These are phyloP conservation scores for Scedosporium apiospermum DNA, from an alignment of 2,329 filamentous ascomycete genomes.

Conservation along the genomic window DNA sequence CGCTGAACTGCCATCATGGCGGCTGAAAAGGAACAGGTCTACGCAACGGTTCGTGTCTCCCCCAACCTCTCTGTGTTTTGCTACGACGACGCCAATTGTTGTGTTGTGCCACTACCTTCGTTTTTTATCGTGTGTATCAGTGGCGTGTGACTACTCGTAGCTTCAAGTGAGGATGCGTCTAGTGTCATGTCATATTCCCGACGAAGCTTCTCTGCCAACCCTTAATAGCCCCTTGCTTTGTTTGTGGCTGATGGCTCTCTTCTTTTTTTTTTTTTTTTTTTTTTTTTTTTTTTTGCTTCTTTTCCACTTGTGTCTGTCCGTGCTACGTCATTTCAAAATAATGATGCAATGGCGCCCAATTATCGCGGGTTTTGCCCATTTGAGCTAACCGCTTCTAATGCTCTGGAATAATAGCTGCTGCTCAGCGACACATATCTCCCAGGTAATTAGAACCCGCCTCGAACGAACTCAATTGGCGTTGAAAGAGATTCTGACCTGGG, in stretches of 20 bases:
- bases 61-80: conserved; percentile 1
- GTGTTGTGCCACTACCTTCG: background rate
- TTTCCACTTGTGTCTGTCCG: background rate
- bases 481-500: background rate
- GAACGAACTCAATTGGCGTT: conserved; percentile 5
- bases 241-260: background rate
- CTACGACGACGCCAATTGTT: no score
- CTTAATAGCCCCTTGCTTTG: background rate
- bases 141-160: no score
- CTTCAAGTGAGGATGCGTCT: no score
- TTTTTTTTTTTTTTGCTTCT: no score
- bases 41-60: conserved; percentile 42
- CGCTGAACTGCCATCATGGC: conserved; percentile 22
- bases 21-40: conserved; percentile 37
- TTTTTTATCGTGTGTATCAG: background rate
- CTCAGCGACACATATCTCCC: conserved; percentile 89
- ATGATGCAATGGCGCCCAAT: background rate
- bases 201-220: no score
- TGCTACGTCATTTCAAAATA: background rate
- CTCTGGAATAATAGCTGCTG: conserved; percentile 59
- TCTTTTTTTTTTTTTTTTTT: no score
- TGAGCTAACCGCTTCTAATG: conserved; percentile 12
- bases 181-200: no score
- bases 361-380: background rate
- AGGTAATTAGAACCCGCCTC: conserved; percentile 42